A percentile compares a stretch with the other conserved stretches of the same genome.
phyloP scores from a whole-genome alignment of 2,329 filamentous ascomycete species.

The Fusarium sp. region DNA sequence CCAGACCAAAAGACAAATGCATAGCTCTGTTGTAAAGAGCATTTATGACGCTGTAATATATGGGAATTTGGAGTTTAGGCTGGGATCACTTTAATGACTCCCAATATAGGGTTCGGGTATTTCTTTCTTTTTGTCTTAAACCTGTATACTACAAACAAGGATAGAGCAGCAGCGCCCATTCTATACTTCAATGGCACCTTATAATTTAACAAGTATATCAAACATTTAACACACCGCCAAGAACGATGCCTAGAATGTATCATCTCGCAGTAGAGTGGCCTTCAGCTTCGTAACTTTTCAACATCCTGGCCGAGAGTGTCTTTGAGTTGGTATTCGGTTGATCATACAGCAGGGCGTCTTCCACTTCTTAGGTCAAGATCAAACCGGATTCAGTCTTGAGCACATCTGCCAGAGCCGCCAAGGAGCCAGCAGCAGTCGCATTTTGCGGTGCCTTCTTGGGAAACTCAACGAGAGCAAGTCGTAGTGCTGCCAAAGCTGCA shows the following conservation, averaged over 20 bases:
- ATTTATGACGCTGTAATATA: constrained; percentile 20
- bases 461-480: constrained; percentile 76
- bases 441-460: constrained; percentile 62
- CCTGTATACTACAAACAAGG: constrained; percentile 40
- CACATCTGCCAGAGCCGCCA: constrained; percentile 62
- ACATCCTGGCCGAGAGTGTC: constrained; percentile 4
- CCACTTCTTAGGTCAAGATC: constrained; percentile 49
- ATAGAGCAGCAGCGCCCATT: constrained; percentile 20
- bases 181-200: constrained; percentile 14
- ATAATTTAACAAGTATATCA: constrained; percentile 37
- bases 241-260: constrained; percentile 1
- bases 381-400: constrained; percentile 61
- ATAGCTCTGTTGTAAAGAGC: constrained; percentile 1
- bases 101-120: constrained; percentile 10
- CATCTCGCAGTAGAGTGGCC: neutral
- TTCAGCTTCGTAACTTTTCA: constrained; percentile 16
- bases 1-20: neutral
- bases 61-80: constrained; percentile 34
- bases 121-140: constrained; percentile 21
- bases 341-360: neutral
- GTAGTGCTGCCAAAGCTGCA: constrained; percentile 74
- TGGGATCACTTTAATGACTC: constrained; percentile 18
- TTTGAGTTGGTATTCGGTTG: neutral
- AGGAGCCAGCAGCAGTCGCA: constrained; percentile 58
- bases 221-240: constrained; percentile 26